Percentiles rank a stretch among this genome's conserved stretches.
These are phyloP conservation scores for Xylaria digitata DNA, from an alignment of 2,329 filamentous ascomycete species.

Conservation along the genomic window DNA sequence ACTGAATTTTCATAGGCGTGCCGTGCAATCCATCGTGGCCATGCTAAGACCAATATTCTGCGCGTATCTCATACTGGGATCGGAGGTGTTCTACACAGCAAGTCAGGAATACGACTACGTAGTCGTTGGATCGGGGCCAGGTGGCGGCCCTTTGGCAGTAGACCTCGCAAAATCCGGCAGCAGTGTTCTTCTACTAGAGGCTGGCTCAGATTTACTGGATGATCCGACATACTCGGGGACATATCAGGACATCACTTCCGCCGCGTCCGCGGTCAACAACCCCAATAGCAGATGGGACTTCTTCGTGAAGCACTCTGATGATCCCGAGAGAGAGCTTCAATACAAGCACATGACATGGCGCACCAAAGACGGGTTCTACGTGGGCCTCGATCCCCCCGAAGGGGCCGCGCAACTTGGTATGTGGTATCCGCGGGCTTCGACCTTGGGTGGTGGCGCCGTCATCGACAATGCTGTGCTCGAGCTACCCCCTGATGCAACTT, in stretches of 20 bases:
- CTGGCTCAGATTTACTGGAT: constrained; percentile 66
- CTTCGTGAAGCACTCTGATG: constrained; percentile 63
- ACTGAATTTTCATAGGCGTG: not conserved
- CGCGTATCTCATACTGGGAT: not conserved
- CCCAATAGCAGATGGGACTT: constrained; percentile 70
- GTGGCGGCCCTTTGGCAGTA: constrained; percentile 68
- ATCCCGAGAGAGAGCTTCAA: constrained; percentile 63
- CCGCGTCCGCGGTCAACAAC: constrained; percentile 56
- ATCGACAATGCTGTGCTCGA: constrained; percentile 48
- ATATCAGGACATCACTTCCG: constrained; percentile 33
- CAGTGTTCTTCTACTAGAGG: constrained; percentile 70
- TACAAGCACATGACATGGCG: constrained; percentile 70
- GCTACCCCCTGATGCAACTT: constrained; percentile 58
- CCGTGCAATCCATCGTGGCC: not conserved
- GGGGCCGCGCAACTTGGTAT: constrained; percentile 63
- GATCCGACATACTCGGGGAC: constrained; percentile 51
- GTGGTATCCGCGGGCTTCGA: constrained; percentile 68
- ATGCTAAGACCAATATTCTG: constrained; percentile 8
- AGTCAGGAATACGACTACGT: constrained; percentile 66
- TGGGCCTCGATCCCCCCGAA: constrained; percentile 63
- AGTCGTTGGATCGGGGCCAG: constrained; percentile 70
- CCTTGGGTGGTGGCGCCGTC: constrained; percentile 51
- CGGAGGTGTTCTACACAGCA: not conserved
- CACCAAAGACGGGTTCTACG: constrained; percentile 63
- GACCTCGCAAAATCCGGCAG: constrained; percentile 69